Evolutionary conservation across 2,329 filamentous ascomycete genomes (phyloP), one percentile per base, ranked within the genome.

Genomic region (Penicillium sp.): DNA sequence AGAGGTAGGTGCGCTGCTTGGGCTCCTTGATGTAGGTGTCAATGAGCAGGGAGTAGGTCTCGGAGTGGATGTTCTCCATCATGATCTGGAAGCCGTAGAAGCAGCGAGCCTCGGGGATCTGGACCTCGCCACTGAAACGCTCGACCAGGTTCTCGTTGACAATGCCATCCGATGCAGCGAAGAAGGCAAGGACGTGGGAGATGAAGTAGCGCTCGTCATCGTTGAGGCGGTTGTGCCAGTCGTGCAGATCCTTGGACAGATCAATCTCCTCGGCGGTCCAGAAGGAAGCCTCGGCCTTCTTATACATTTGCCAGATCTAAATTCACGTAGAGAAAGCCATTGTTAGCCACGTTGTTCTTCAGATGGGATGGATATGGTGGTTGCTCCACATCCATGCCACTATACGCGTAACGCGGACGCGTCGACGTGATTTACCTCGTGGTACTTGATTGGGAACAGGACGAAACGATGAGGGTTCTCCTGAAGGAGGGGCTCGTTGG

Each of bases 271-370:
- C 93, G 42, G 93, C 93, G 34, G 93, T 98, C 93, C 93, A 98
- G 85, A 98, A 98, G 35, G 93, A 97, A 43, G 93, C 93, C 73
- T 98, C 91, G 58, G 90, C 90, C 78, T 97, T 97, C 84, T 98
- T 98, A 83, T 98, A 98, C 91, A 97, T 97, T 74, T 97, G 91
- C 93, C 93, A 98, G 73, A 96, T 94, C 90, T 96, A n/a, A n/a
- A 62, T 51, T 62, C 7, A 39, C 29, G 29, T 22, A 49, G 14
- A 36, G 38, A 24, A 24, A 49, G 43, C 41, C 18, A 42, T 31
- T 14, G 13, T 59, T 40, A 59, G 55, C 44, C 31, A 35, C 27
- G 7, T 46, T 46, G 27, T 27, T 48, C 40, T 10, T 37, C 14
- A 7, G 13, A 14, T 22, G 16, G 24, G n/a, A 28, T 37, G 24